Percentiles rank a stretch among this genome's conserved stretches.
phyloP scores from a whole-genome alignment of 2,329 filamentous ascomycete species.

The Ilyonectria sp. region DNA sequence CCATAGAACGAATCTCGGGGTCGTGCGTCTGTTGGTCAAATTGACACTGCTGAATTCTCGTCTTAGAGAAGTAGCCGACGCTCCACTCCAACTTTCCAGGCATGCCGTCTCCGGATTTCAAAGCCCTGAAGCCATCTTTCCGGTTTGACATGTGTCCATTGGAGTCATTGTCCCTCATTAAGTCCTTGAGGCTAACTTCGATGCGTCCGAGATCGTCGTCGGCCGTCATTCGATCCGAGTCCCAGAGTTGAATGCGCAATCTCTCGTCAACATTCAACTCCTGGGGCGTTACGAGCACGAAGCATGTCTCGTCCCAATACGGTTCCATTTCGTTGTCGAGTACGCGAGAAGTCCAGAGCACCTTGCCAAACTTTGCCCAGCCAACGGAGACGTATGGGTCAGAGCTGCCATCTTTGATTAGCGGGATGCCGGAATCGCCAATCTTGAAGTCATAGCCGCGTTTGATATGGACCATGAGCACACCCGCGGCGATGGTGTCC shows the following conservation, averaged over 20 bases:
- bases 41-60: constrained; percentile 73
- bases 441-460: constrained; percentile 80
- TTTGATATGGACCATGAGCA: constrained; percentile 77
- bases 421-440: constrained; percentile 75
- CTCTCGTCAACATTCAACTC: constrained; percentile 81
- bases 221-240: constrained; percentile 79
- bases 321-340: constrained; percentile 77
- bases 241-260: constrained; percentile 80
- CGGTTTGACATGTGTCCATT: constrained; percentile 75
- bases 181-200: constrained; percentile 75
- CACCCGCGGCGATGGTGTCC: constrained; percentile 75
- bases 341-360: constrained; percentile 74
- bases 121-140: constrained; percentile 75
- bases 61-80: constrained; percentile 80
- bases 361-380: constrained; percentile 83
- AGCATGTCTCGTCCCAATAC: constrained; percentile 79
- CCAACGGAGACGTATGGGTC: constrained; percentile 81
- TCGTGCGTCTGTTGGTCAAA: constrained; percentile 74
- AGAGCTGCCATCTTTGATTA: constrained; percentile 72
- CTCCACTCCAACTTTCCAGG: constrained; percentile 79
- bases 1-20: constrained; percentile 68
- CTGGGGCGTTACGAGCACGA: constrained; percentile 78
- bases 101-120: constrained; percentile 77
- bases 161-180: constrained; percentile 73
- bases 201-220: constrained; percentile 83